A percentile compares a stretch with the other conserved stretches of the same genome.
These are phyloP conservation scores for Beta macrorhiza DNA, from an alignment of 179 eudicot genomes.

Conservation along the genomic window DNA sequence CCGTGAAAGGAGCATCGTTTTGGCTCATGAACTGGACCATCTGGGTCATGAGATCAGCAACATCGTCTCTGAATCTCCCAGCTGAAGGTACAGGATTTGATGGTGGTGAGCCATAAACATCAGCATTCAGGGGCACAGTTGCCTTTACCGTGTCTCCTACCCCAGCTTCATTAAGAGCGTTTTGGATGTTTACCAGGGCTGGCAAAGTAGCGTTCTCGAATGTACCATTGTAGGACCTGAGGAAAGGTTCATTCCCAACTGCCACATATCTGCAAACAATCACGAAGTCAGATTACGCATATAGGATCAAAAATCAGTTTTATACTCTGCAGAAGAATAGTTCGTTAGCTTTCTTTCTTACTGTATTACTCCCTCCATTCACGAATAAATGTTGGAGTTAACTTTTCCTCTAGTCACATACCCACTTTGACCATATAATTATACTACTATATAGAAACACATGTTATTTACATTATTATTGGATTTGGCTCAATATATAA, in stretches of 20 bases:
- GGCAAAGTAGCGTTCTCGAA: slow-evolving; percentile 48
- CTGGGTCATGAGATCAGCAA: slow-evolving; percentile 51
- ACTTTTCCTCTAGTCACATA: too few species aligned
- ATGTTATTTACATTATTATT: too few species aligned
- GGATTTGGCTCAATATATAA: too few species aligned
- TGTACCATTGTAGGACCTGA: slow-evolving; percentile 58
- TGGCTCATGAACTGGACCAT: slow-evolving; percentile 57
- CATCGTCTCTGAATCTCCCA: slow-evolving; percentile 64
- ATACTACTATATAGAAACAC: too few species aligned
- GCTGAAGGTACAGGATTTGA: slow-evolving; percentile 64
- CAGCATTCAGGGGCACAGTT: slow-evolving; percentile 75
- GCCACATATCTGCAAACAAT: slow-evolving; percentile 67
- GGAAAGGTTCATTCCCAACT: slow-evolving; percentile 86
- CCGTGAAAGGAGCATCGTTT: slow-evolving; percentile 69
- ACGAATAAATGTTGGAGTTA: background rate
- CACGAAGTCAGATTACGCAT: too few species aligned
- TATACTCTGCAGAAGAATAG: background rate
- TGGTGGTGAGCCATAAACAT: slow-evolving; percentile 60
- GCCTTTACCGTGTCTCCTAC: slow-evolving; percentile 35
- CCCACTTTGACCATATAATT: too few species aligned
- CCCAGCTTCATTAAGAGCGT: slow-evolving; percentile 66
- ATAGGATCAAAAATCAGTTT: too few species aligned
- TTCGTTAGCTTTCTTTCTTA: background rate
- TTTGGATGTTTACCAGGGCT: slow-evolving; percentile 74
- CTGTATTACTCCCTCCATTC: background rate